phyloP scores from a whole-genome alignment of 2,329 filamentous ascomycete species.

The Domatiomyces globalis region DNA sequence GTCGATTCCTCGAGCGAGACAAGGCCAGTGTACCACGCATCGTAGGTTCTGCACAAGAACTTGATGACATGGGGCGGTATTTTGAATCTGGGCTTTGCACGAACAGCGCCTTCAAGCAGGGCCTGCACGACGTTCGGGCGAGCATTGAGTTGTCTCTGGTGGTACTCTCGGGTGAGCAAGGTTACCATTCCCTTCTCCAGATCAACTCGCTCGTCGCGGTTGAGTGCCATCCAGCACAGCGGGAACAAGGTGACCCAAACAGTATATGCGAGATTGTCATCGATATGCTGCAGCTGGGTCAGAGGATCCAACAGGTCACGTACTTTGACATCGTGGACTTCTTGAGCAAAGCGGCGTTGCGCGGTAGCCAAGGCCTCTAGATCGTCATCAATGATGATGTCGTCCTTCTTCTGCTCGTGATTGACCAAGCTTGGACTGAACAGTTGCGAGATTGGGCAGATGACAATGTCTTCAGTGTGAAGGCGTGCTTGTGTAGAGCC shows the following conservation, averaged over 20 bases:
- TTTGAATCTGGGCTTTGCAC: conserved; percentile 74
- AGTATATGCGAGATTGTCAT: conserved; percentile 66
- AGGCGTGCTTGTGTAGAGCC: conserved; percentile 66
- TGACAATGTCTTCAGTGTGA: conserved; percentile 69
- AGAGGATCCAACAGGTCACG: conserved; percentile 83
- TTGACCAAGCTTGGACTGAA: conserved; percentile 50
- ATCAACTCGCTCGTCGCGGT: conserved; percentile 76
- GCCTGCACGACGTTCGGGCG: conserved; percentile 92
- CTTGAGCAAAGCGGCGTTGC: conserved; percentile 69
- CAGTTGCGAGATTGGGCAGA: conserved; percentile 58
- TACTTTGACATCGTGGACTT: conserved; percentile 72
- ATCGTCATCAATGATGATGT: conserved; percentile 64
- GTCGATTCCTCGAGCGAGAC: conserved; percentile 81
- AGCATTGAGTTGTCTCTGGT: conserved; percentile 84
- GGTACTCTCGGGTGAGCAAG: conserved; percentile 86
- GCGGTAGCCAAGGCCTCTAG: conserved; percentile 64
- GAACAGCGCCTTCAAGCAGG: conserved; percentile 73
- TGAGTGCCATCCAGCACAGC: conserved; percentile 79
- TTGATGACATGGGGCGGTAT: conserved; percentile 94
- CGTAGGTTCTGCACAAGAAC: conserved; percentile 83
- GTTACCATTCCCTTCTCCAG: conserved; percentile 83
- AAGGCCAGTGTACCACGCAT: conserved; percentile 92
- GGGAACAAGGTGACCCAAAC: conserved; percentile 88
- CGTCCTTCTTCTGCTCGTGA: conserved; percentile 49
- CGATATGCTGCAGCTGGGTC: conserved; percentile 80